Conservation (phyloP, 345 rosid genomes). For the Arabidopsis suecica region DNA sequence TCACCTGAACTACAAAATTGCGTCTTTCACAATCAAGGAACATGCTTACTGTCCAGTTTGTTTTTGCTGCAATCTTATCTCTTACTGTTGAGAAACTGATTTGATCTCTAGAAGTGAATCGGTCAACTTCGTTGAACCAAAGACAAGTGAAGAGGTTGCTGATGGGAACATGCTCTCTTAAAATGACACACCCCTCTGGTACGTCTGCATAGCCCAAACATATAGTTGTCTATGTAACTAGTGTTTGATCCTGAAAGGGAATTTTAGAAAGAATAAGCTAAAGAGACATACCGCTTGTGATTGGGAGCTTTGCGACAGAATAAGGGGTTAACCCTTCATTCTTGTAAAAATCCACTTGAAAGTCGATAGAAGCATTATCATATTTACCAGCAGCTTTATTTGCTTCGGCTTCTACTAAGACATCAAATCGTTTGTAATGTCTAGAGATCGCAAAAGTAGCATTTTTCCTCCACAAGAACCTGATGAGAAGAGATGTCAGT, state of each 20-base stretch:
- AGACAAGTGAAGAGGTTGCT: constrained; percentile 94
- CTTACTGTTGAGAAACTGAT: constrained; percentile 92
- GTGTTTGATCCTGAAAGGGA: neutral
- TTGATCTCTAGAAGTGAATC: constrained; percentile 97
- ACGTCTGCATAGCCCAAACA: constrained; percentile 69
- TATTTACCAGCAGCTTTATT: constrained; percentile 99
- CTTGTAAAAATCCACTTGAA: constrained; percentile 85
- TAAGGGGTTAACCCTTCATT: constrained; percentile 91
- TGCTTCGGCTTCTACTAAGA: constrained; percentile 92
- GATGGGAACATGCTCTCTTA: constrained; percentile 94
- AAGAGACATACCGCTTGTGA: constrained; percentile 72
- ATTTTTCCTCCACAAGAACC: constrained; percentile 97
- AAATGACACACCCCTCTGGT: constrained; percentile 97
- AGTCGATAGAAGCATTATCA: constrained; percentile 86
- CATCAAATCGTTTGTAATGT: constrained; percentile 91
- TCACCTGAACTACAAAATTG: constrained; percentile 96
- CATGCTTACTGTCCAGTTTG: constrained; percentile 89
- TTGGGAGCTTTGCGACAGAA: constrained; percentile 85
- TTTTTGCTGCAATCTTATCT: constrained; percentile 78
- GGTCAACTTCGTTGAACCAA: constrained; percentile 98
- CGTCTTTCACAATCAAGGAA: constrained; percentile 97
- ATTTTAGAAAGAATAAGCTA: neutral
- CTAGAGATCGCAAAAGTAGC: constrained; percentile 95
- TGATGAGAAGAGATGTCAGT: constrained; percentile 47
- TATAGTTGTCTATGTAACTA: neutral